These are phyloP conservation scores for Penicillium thymicola DNA, from an alignment of 2,329 filamentous ascomycete species.

Conservation along the genomic window DNA sequence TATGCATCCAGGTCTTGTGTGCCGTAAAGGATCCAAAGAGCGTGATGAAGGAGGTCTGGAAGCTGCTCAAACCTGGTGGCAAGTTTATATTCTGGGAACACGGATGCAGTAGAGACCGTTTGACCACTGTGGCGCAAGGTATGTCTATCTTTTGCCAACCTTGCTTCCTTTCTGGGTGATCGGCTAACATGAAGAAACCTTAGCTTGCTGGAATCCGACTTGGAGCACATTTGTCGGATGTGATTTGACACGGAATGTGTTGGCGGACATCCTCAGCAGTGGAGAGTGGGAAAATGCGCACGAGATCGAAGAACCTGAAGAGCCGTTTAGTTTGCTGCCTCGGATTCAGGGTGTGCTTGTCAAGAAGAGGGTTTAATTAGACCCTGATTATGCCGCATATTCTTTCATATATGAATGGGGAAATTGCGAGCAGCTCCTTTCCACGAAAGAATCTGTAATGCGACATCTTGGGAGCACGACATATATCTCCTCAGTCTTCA, in stretches of 20 bases:
- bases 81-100: slow-evolving; percentile 51
- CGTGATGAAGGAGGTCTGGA: slow-evolving; percentile 34
- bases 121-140: slow-evolving; percentile 30
- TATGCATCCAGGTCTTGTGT: slow-evolving; percentile 47
- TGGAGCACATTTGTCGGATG: slow-evolving; percentile 23
- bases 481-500: too few species aligned
- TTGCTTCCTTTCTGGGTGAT: not conserved
- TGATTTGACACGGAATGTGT: slow-evolving; percentile 15
- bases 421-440: too few species aligned
- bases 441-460: too few species aligned
- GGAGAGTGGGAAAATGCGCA: slow-evolving; percentile 22
- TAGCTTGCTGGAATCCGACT: slow-evolving; percentile 19
- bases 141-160: slow-evolving; percentile 30
- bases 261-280: slow-evolving; percentile 17
- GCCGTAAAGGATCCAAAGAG: slow-evolving; percentile 30
- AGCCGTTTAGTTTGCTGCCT: slow-evolving; percentile 15
- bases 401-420: too few species aligned
- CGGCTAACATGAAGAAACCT: slow-evolving; percentile 4
- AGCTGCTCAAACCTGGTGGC: slow-evolving; percentile 46
- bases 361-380: slow-evolving; percentile 14
- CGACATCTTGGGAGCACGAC: too few species aligned
- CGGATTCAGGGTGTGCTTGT: slow-evolving; percentile 22
- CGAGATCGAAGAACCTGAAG: slow-evolving; percentile 16
- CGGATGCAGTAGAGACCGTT: slow-evolving; percentile 12
- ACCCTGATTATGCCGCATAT: not conserved